Conservation (phyloP, 78 protist species). For the Salpingoeca rosetta region DNA sequence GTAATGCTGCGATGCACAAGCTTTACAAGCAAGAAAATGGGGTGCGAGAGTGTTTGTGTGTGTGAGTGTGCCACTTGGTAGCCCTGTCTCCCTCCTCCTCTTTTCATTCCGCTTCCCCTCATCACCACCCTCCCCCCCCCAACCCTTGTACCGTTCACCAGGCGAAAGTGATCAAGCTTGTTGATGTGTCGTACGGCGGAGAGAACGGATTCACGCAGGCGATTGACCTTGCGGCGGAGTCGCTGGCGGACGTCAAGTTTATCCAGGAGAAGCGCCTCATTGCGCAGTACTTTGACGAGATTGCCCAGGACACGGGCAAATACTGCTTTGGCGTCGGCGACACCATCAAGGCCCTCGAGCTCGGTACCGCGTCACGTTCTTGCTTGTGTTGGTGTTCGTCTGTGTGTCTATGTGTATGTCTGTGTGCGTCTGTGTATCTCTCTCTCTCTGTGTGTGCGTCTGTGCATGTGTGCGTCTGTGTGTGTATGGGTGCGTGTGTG, state of each 20-base stretch:
- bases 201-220: conserved; percentile 99
- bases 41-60: no score
- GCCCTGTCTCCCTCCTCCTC: no score
- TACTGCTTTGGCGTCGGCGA: conserved; percentile 92
- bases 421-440: no score
- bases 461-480: no score
- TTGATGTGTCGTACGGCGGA: conserved; percentile 88
- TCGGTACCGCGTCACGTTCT: not conserved
- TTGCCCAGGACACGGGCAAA: conserved; percentile 92
- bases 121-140: no score
- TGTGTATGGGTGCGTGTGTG: no score
- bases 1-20: no score
- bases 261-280: conserved; percentile 95
- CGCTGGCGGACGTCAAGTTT: conserved; percentile 86
- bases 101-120: no score
- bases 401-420: not conserved
- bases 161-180: conserved; percentile 75
- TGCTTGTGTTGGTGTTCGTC: not conserved
- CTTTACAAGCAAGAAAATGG: no score
- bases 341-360: conserved; percentile 39
- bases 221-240: conserved; percentile 89
- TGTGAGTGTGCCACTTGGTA: no score
- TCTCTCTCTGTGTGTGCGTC: no score
- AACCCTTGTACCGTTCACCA: no score
- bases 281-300: conserved; percentile 90